Evolutionary conservation across 2,329 filamentous ascomycete species (phyloP).

Genomic region (Diatrype stigma): DNA sequence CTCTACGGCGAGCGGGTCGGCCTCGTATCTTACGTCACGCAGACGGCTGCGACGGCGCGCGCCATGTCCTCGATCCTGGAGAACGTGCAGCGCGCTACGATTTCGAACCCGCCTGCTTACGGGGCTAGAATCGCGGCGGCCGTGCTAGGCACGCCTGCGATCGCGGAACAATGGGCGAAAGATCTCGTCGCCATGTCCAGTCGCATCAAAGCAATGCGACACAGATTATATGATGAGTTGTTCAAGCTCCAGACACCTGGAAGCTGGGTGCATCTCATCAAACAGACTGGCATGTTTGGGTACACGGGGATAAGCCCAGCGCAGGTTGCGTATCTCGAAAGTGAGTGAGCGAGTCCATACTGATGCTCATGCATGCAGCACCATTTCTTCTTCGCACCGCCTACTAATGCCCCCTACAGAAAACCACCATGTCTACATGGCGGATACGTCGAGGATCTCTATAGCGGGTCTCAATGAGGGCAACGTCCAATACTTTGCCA

Average conservation of each 20-base stretch:
- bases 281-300: conserved; percentile 37
- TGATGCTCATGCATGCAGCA: too few species aligned
- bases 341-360: conserved; percentile 21
- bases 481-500: conserved; percentile 30
- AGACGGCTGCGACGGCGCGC: conserved; percentile 5
- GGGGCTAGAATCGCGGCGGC: conserved; percentile 31
- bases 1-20: conserved; percentile 36
- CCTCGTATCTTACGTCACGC: conserved; percentile 23
- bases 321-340: conserved; percentile 37
- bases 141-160: conserved; percentile 25
- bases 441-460: conserved; percentile 33
- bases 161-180: conserved; percentile 28
- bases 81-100: conserved; percentile 28
- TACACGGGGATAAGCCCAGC: conserved; percentile 44
- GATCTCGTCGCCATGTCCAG: conserved; percentile 34
- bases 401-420: conserved; percentile 22
- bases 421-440: conserved; percentile 35
- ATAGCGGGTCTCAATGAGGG: conserved; percentile 34
- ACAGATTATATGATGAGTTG: conserved; percentile 29
- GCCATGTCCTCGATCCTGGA: conserved; percentile 26
- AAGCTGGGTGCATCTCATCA: conserved; percentile 32
- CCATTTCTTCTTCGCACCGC: neutral
- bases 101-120: conserved; percentile 32
- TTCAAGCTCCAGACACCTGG: conserved; percentile 28
- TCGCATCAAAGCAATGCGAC: conserved; percentile 32